A percentile compares a stretch with the other conserved stretches of the same genome.
Evolutionary conservation across 805 yeast species (phyloP).

Genomic region (Yamadazyma laniorum): DNA sequence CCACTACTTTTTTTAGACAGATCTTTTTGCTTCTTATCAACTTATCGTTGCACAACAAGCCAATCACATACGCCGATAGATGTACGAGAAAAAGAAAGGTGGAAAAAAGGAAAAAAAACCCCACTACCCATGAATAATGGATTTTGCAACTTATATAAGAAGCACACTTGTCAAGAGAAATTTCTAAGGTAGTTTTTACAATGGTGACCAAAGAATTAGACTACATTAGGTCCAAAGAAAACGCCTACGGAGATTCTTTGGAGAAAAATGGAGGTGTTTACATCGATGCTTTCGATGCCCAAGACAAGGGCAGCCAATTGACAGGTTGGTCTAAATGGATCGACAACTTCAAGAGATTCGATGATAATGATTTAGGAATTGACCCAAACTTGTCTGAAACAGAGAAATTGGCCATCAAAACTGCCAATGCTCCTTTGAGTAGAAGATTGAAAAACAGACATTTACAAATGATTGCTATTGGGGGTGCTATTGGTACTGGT

Average conservation of each 20-base stretch:
- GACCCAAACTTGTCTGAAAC: constrained; percentile 31
- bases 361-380: constrained; percentile 37
- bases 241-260: constrained; percentile 26
- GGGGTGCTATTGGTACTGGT: constrained; percentile 88
- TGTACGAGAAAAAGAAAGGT: neutral
- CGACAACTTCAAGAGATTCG: constrained; percentile 35
- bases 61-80: neutral
- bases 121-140: neutral
- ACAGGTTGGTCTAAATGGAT: constrained; percentile 21
- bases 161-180: too few species aligned
- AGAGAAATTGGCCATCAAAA: constrained; percentile 36
- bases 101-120: neutral
- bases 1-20: too few species aligned
- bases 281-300: constrained; percentile 26
- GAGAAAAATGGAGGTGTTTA: constrained; percentile 41
- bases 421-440: constrained; percentile 48
- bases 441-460: constrained; percentile 35
- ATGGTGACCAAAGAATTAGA: constrained; percentile 44
- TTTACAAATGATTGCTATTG: constrained; percentile 58
- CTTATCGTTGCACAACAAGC: neutral
- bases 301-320: constrained; percentile 18
- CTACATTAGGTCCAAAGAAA: constrained; percentile 38
- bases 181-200: too few species aligned
- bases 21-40: constrained; percentile 3
- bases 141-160: neutral